Conservation (phyloP, 495 filamentous ascomycete species). For the Penicillium steckii region DNA sequence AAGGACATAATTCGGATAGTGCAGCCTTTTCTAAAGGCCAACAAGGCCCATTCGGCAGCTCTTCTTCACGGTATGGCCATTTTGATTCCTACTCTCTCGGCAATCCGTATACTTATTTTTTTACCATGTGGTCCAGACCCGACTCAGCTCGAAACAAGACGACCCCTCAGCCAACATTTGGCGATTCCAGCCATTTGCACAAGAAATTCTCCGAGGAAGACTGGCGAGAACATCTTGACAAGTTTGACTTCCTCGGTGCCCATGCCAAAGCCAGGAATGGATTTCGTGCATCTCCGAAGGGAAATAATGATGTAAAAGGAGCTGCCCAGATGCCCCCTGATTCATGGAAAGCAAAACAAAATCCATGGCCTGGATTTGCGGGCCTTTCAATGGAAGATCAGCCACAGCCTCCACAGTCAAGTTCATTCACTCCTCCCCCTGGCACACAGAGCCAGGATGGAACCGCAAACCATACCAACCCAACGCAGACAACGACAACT, state of each 20-base stretch:
- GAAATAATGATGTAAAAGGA: not conserved
- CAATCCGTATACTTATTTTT: not conserved
- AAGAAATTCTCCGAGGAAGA: slow-evolving; percentile 65
- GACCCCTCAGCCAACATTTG: slow-evolving; percentile 17
- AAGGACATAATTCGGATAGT: slow-evolving; percentile 44
- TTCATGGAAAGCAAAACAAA: not conserved
- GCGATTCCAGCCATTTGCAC: slow-evolving; percentile 73
- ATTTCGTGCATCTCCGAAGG: slow-evolving; percentile 31
- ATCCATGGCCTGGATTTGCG: not conserved
- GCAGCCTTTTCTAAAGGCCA: slow-evolving; percentile 26
- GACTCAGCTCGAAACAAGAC: slow-evolving; percentile 1
- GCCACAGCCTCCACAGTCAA: not conserved
- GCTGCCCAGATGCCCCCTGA: not conserved
- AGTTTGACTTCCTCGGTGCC: slow-evolving; percentile 50
- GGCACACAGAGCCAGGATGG: slow-evolving; percentile 10
- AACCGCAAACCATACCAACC: slow-evolving; percentile 18
- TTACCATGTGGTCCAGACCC: not conserved
- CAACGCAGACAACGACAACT: slow-evolving; percentile 14
- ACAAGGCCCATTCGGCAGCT: slow-evolving; percentile 10
- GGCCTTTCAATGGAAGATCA: not conserved
- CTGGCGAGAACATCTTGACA: slow-evolving; percentile 56
- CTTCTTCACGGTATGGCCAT: slow-evolving; percentile 21
- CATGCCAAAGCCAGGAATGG: slow-evolving; percentile 27
- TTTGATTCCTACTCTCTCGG: not conserved
- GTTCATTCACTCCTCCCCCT: not conserved